Evolutionary conservation across 164 flowering plant species (phyloP), one percentile per base, ranked within the genome.

Genomic region (Piper betle): DNA sequence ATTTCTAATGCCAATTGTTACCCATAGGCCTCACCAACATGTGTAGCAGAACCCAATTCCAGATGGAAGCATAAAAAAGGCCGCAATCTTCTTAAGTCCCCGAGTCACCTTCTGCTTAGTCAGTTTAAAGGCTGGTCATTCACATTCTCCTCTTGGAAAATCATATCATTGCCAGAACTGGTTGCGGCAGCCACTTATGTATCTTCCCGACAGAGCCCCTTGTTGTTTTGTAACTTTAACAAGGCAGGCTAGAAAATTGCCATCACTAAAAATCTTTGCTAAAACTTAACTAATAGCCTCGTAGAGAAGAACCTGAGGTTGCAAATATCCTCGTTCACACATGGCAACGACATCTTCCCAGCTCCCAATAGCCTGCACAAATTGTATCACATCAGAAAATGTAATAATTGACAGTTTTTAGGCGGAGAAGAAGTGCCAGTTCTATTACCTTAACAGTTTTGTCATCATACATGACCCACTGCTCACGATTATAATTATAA

Each of bases 401-500:
- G 16, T n/a, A 62, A 20, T 18, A 4, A 54, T 65, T 25, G 33
- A 6, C 15, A 5, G 5, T 4, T 12, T 9, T 4, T 39, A 20
- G 19, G n/a, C 39, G 33, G 7, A 16, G n/a, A 12, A 5, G 41
- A 18, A 42, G 2, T 25, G n/a, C 16, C 39, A 17, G 16, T 61
- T 17, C 40, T 15, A 18, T 58, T 80, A 91, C 99, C 96, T 91
- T 91, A 48, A 94, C 97, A 50, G 84, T 88, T 71, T 72, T 78
- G 77, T 94, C 99, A 74, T 94, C 97, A 64, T 91, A 94, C 99
- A 91, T 88, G 56, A 86, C 71, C 99, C 97, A 94, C 15, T 65
- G 68, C 50, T 73, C 81, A 68, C 68, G 79, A 53, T 83, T 90
- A 66, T 78, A 86, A 74, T 90, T 82, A 67, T 85, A 88, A 55